A percentile compares a stretch with the other conserved stretches of the same genome.
Conservation (phyloP, 352 stramenopile genomes). For the Hyaloperonospora brassicae region DNA sequence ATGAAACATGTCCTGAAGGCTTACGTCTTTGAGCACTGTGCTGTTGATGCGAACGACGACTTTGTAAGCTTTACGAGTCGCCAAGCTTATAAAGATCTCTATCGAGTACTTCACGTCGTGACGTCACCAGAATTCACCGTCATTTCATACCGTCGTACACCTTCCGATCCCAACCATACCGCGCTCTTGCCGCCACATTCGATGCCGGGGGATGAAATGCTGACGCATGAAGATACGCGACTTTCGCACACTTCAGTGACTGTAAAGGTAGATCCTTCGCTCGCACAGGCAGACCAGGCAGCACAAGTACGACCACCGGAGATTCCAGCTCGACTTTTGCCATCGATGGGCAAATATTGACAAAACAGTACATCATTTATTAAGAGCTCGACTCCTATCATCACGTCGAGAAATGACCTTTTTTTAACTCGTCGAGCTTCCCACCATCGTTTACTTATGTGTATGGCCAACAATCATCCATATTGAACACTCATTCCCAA, state of each 20-base stretch:
- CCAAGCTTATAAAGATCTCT: slow-evolving; percentile 24
- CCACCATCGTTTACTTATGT: too few relatives aligned
- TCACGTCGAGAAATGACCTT: too few relatives aligned
- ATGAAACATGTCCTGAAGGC: slow-evolving; percentile 60
- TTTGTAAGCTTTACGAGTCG: slow-evolving; percentile 19
- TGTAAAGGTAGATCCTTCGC: neutral
- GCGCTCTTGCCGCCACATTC: neutral
- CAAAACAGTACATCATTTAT: neutral
- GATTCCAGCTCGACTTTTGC: neutral
- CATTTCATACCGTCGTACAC: slow-evolving; percentile 61
- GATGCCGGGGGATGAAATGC: neutral
- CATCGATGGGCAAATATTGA: neutral
- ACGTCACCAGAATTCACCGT: slow-evolving; percentile 57
- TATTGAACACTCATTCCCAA: too few relatives aligned
- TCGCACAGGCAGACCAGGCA: neutral
- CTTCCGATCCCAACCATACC: slow-evolving; percentile 16
- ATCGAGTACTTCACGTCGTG: slow-evolving; percentile 41
- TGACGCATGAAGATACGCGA: neutral
- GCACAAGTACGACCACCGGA: neutral
- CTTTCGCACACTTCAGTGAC: neutral
- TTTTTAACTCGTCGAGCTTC: too few relatives aligned
- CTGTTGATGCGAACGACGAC: slow-evolving; percentile 31
- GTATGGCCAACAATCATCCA: too few relatives aligned
- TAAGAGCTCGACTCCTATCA: too few relatives aligned
- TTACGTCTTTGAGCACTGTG: slow-evolving; percentile 42